Percentiles rank a stretch among this genome's conserved stretches.
These are phyloP conservation scores for Metschnikowia matae DNA, from an alignment of 805 yeast species.

Conservation along the genomic window DNA sequence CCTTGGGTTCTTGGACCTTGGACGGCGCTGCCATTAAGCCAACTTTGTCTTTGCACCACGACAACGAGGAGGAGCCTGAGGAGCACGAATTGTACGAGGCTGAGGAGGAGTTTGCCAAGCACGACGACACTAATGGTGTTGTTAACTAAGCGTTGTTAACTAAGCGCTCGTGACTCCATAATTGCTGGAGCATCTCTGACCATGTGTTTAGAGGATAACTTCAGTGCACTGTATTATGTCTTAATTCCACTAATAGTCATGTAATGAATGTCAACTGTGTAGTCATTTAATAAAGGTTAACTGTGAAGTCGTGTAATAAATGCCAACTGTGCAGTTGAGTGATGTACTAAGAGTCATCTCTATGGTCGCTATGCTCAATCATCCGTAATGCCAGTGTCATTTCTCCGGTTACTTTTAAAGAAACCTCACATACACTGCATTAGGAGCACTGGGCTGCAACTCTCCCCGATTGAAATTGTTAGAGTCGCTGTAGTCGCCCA, in stretches of 20 bases:
- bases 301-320: no score
- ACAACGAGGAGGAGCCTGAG: slow-evolving; percentile 43
- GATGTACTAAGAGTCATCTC: no score
- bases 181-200: background rate
- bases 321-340: no score
- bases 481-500: no score
- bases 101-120: slow-evolving; percentile 49
- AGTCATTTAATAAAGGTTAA: no score
- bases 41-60: slow-evolving; percentile 75
- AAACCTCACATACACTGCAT: background rate
- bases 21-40: slow-evolving; percentile 95
- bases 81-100: slow-evolving; percentile 45
- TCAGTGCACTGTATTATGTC: slow-evolving; percentile 3
- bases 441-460: background rate
- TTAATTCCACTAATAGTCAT: background rate
- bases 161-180: slow-evolving; percentile 9
- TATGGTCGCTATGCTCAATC: no score
- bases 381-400: no score
- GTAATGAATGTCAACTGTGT: background rate
- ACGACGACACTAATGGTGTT: slow-evolving; percentile 25
- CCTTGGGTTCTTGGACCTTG: slow-evolving; percentile 93
- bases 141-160: slow-evolving; percentile 21
- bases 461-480: background rate
- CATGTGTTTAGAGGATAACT: background rate
- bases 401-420: background rate